Conservation (phyloP, 2,329 filamentous ascomycete species). For the Mycogone perniciosa region DNA sequence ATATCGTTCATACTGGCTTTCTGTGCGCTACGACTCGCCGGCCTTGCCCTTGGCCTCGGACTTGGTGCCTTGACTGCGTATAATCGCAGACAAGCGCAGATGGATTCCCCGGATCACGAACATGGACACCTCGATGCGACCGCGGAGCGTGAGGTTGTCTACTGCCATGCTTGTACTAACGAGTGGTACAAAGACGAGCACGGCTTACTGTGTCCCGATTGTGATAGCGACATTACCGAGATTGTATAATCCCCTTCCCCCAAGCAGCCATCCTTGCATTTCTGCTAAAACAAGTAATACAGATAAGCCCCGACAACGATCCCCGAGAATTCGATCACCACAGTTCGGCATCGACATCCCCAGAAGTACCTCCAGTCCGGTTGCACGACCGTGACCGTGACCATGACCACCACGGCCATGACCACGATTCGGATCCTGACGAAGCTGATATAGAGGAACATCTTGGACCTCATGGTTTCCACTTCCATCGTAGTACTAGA, state of each 20-base stretch:
- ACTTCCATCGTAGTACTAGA: conserved; percentile 32
- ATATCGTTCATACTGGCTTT: conserved; percentile 45
- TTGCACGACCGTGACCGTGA: not conserved
- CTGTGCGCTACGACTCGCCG: conserved; percentile 46
- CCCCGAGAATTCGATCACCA: conserved; percentile 42
- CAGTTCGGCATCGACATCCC: conserved; percentile 24
- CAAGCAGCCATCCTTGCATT: not conserved
- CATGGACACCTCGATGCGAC: conserved; percentile 43
- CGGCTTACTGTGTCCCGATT: conserved; percentile 68
- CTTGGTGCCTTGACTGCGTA: conserved; percentile 51
- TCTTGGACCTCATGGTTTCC: conserved; percentile 37
- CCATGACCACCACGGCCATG: conserved; percentile 11
- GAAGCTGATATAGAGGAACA: conserved; percentile 54
- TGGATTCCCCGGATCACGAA: conserved; percentile 26
- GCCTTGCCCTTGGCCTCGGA: conserved; percentile 53
- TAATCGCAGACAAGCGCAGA: conserved; percentile 40
- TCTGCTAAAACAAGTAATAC: conserved; percentile 14
- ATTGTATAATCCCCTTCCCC: conserved; percentile 55
- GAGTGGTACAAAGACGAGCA: conserved; percentile 74
- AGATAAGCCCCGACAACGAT: conserved; percentile 55
- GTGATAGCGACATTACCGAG: conserved; percentile 72
- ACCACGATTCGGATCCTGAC: conserved; percentile 50
- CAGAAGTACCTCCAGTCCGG: conserved; percentile 22
- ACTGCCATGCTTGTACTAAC: conserved; percentile 72
- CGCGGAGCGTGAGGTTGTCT: conserved; percentile 63